phyloP scores from a whole-genome alignment of 2,329 filamentous ascomycete species.

The Hirsutella rhossiliensis region DNA sequence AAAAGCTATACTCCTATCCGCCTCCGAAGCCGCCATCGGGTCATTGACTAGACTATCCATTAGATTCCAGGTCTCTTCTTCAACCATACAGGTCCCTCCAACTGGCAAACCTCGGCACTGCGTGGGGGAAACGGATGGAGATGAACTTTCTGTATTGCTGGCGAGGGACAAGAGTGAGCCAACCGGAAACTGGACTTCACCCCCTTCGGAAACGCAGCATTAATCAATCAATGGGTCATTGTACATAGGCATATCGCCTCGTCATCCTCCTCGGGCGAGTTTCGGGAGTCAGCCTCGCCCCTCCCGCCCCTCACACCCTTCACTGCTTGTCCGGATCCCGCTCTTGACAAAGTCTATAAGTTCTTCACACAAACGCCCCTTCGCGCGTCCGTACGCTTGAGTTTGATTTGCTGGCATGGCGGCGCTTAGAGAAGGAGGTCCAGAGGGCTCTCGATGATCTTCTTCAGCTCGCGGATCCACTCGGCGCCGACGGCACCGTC shows the following conservation, averaged over 20 bases:
- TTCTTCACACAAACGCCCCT: conserved; percentile 3
- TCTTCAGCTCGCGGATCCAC: conserved; percentile 96
- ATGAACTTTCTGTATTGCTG: conserved; percentile 7
- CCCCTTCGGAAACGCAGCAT: conserved; percentile 21
- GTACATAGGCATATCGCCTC: conserved; percentile 24
- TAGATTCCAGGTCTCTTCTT: no score
- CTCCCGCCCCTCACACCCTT: neutral
- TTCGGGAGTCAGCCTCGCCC: conserved; percentile 1
- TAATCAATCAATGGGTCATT: conserved; percentile 29
- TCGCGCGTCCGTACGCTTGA: neutral
- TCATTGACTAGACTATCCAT: no score
- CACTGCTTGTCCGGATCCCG: neutral
- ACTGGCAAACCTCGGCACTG: no score
- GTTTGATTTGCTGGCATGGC: neutral
- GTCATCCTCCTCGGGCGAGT: conserved; percentile 9
- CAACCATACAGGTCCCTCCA: no score
- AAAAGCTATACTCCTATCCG: no score
- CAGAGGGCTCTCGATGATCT: conserved; percentile 92
- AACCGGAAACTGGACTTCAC: conserved; percentile 13
- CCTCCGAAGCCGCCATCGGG: no score
- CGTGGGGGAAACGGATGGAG: no score
- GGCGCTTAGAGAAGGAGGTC: conserved; percentile 70
- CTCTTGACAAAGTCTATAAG: conserved; percentile 6
- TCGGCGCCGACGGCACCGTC: conserved; percentile 94
- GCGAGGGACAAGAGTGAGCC: conserved; percentile 13